Percentiles rank a stretch among this genome's conserved stretches.
phyloP scores from a whole-genome alignment of 202 grass and related monocot genomes.

The Bolboschoenoplectus hybrid region DNA sequence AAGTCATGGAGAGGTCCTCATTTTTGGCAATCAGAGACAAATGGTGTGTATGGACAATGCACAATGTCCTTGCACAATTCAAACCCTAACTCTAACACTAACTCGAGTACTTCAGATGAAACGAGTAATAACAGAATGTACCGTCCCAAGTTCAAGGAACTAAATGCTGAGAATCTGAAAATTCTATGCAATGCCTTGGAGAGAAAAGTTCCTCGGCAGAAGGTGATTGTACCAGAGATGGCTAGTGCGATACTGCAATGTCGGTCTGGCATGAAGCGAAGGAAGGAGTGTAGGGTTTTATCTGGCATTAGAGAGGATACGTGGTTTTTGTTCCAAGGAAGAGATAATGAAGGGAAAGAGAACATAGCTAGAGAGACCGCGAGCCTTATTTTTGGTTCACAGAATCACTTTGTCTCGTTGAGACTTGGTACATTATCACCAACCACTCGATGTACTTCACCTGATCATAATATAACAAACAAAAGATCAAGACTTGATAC shows the following conservation, averaged over 20 bases:
- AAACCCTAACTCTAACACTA: conserved; percentile 48
- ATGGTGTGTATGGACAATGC: conserved; percentile 7
- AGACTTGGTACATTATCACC: conserved; percentile 25
- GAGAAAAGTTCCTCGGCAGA: conserved; percentile 49
- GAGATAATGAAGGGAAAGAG: conserved; percentile 58
- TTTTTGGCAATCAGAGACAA: conserved; percentile 10
- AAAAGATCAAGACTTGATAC: conserved; percentile 60
- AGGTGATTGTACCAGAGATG: conserved; percentile 51
- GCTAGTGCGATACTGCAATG: conserved; percentile 70
- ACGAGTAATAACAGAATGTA: conserved; percentile 15
- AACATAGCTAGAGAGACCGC: conserved; percentile 67
- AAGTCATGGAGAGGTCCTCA: conserved; percentile 38
- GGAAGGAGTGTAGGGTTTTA: conserved; percentile 28
- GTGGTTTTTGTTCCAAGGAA: conserved; percentile 85
- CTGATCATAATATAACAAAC: conserved; percentile 31
- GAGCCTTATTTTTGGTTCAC: conserved; percentile 66
- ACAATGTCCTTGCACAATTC: conserved; percentile 27
- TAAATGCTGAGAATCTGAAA: conserved; percentile 85
- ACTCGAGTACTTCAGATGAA: conserved; percentile 47
- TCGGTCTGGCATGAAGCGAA: conserved; percentile 68
- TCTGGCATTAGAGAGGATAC: conserved; percentile 43
- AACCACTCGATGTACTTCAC: conserved; percentile 37
- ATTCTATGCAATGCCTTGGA: conserved; percentile 61
- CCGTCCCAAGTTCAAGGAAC: conserved; percentile 68
- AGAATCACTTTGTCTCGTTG: conserved; percentile 47